Percentiles rank a stretch among this genome's conserved stretches.
These are phyloP conservation scores for Antitrichia curtipendula DNA, from an alignment of 225 moss, liverwort and hornwort species.

Conservation along the genomic window DNA sequence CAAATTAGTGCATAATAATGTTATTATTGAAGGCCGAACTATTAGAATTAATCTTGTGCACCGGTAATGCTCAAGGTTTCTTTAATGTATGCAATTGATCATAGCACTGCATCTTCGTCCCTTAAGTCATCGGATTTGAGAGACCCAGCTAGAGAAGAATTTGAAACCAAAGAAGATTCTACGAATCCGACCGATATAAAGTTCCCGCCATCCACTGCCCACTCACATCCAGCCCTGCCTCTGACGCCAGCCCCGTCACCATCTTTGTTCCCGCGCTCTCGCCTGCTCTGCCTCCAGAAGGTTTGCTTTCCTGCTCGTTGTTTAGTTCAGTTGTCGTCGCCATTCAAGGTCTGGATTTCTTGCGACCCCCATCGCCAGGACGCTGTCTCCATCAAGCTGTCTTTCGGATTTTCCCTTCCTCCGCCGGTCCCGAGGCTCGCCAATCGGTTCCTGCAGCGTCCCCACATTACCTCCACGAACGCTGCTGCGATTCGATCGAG, in stretches of 20 bases:
- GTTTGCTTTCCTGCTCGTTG: rapidly evolving
- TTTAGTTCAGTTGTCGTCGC: neutral
- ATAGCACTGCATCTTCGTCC: no score
- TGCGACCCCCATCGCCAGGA: neutral
- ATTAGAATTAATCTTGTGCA: neutral
- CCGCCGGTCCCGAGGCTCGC: neutral
- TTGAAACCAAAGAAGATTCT: neutral
- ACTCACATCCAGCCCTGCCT: neutral
- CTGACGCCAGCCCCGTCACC: neutral
- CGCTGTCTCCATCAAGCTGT: neutral
- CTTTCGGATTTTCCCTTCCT: neutral
- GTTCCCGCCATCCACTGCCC: neutral
- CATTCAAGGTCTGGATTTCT: neutral
- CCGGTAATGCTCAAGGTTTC: no score
- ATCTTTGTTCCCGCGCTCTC: neutral
- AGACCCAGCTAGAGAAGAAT: neutral
- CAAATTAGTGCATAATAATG: neutral
- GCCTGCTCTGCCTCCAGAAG: neutral
- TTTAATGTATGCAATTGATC: no score
- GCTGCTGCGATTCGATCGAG: neutral
- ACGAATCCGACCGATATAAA: neutral
- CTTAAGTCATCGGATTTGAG: neutral
- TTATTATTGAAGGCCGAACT: neutral
- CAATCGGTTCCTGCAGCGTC: neutral
- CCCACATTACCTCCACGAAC: neutral